A percentile compares a stretch with the other conserved stretches of the same genome.
Evolutionary conservation across 331 rosid species (phyloP).

Genomic region (Pyracantha coccinea): DNA sequence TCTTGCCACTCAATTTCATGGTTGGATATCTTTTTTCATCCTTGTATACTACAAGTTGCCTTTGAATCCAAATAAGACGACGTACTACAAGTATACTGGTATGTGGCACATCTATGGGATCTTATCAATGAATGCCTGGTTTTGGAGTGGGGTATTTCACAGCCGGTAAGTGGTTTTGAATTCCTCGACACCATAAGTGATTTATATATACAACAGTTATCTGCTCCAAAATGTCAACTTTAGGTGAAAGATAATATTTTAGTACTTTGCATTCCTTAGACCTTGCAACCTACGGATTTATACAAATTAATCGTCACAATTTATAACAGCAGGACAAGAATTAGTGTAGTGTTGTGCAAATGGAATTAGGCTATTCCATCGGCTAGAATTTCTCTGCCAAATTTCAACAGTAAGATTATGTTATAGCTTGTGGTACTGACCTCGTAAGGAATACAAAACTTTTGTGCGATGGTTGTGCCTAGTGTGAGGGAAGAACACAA

Average conservation of each 20-base stretch:
- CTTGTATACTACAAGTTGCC: slow-evolving; percentile 82
- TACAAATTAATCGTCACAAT: not conserved
- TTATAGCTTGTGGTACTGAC: not conserved
- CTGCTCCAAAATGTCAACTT: not conserved
- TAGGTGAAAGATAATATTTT: not conserved
- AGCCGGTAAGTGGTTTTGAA: slow-evolving; percentile 60
- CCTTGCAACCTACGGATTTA: not conserved
- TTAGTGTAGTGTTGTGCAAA: not conserved
- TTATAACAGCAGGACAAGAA: not conserved
- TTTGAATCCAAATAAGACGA: slow-evolving; percentile 55
- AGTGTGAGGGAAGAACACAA: not conserved
- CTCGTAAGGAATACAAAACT: not conserved
- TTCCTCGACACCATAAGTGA: not conserved
- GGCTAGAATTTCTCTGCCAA: not conserved
- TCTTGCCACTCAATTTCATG: slow-evolving; percentile 95
- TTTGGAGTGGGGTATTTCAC: slow-evolving; percentile 91
- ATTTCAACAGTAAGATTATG: not conserved
- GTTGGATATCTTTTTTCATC: slow-evolving; percentile 96
- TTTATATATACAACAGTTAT: not conserved
- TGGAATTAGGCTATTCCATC: not conserved
- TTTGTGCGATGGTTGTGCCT: not conserved
- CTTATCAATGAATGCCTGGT: slow-evolving; percentile 83
- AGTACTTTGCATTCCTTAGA: not conserved
- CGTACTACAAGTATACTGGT: slow-evolving; percentile 79
- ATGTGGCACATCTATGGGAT: slow-evolving; percentile 89